phyloP scores from a whole-genome alignment of 805 yeast species.

The Tetrapisispora nanseiensis region DNA sequence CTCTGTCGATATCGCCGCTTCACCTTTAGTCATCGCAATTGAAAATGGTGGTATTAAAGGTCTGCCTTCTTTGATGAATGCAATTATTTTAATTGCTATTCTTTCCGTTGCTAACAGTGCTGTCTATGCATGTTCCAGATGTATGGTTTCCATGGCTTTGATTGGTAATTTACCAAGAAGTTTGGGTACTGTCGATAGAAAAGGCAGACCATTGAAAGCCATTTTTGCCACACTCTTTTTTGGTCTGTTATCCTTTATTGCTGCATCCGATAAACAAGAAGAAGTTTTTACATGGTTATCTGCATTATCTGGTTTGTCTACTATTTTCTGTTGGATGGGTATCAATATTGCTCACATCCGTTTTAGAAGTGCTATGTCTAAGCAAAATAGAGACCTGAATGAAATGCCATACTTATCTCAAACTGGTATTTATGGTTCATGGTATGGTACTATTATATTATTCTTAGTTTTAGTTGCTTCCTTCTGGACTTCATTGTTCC shows the following conservation, averaged over 20 bases:
- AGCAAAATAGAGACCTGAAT: conserved; percentile 46
- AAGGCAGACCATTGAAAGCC: conserved; percentile 71
- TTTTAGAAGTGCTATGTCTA: conserved; percentile 45
- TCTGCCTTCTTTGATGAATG: conserved; percentile 62
- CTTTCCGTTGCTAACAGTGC: conserved; percentile 68
- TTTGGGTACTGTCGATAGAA: conserved; percentile 61
- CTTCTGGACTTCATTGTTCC: conserved; percentile 72
- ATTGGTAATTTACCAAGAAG: conserved; percentile 54
- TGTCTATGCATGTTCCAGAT: conserved; percentile 61
- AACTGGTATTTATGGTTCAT: conserved; percentile 54
- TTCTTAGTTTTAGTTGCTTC: conserved; percentile 54
- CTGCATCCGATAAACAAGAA: conserved; percentile 36
- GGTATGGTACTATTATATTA: conserved; percentile 45
- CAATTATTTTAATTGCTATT: conserved; percentile 57
- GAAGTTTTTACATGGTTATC: conserved; percentile 48
- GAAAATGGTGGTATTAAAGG: conserved; percentile 55
- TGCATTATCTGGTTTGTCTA: conserved; percentile 43
- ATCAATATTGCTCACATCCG: conserved; percentile 43
- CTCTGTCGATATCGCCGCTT: conserved; percentile 50
- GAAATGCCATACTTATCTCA: conserved; percentile 58
- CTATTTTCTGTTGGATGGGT: conserved; percentile 46
- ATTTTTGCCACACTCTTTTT: conserved; percentile 41
- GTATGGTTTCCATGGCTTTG: conserved; percentile 56
- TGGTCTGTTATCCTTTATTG: conserved; percentile 51
- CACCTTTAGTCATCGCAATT: conserved; percentile 70